phyloP scores from a whole-genome alignment of 495 filamentous ascomycete genomes.

The Acidiella bohemica region DNA sequence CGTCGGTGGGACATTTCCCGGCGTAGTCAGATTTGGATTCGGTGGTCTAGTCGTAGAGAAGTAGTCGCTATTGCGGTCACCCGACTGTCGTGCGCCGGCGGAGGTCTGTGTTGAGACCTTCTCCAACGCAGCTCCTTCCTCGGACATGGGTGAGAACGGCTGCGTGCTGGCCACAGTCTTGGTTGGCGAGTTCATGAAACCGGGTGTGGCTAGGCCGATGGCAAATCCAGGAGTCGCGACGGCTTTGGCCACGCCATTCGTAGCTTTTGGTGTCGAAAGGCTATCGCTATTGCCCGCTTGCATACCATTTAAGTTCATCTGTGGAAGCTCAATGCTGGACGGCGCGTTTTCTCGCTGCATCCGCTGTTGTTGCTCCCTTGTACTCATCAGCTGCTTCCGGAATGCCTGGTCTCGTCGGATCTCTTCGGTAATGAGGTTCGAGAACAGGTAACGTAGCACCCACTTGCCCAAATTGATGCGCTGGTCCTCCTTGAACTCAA shows the following conservation, averaged over 20 bases:
- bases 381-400: conserved; percentile 46
- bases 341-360: conserved; percentile 44
- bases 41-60: conserved; percentile 37
- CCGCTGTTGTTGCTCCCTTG: conserved; percentile 46
- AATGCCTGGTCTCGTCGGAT: conserved; percentile 64
- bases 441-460: conserved; percentile 87
- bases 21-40: conserved; percentile 4
- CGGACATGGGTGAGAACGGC: conserved; percentile 36
- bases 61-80: conserved; percentile 47
- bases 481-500: conserved; percentile 84
- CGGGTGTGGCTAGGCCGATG: conserved; percentile 70
- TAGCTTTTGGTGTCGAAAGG: conserved; percentile 48
- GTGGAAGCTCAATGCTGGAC: conserved; percentile 54
- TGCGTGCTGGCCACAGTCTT: conserved; percentile 26
- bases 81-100: conserved; percentile 30
- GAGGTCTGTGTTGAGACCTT: conserved; percentile 34
- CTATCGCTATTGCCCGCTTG: conserved; percentile 33
- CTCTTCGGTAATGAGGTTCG: conserved; percentile 77
- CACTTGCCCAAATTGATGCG: conserved; percentile 96
- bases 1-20: conserved; percentile 24
- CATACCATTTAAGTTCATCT: conserved; percentile 33
- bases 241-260: conserved; percentile 42
- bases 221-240: conserved; percentile 58
- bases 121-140: conserved; percentile 36
- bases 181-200: conserved; percentile 16